These are phyloP conservation scores for Spongispora temasekensis DNA, from an alignment of 1,284 basidiomycete species.

Conservation along the genomic window DNA sequence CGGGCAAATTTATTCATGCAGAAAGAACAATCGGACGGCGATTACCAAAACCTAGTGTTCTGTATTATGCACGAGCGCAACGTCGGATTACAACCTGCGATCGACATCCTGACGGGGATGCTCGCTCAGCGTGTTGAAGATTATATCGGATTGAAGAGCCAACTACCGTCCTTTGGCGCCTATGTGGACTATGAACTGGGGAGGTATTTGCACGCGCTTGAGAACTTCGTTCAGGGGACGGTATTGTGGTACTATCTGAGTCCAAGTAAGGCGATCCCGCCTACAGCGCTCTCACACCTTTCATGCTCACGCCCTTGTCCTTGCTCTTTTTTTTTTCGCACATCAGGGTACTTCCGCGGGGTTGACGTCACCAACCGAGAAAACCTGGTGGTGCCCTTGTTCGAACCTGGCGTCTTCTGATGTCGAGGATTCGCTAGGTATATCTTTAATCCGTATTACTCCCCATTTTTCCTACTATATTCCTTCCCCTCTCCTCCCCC, in stretches of 20 bases:
- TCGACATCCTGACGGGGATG: conserved; percentile 46
- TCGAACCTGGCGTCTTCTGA: conserved; percentile 28
- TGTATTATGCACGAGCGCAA: conserved; percentile 46
- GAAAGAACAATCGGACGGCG: conserved; percentile 53
- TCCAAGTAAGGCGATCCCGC: conserved; percentile 31
- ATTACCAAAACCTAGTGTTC: conserved; percentile 53
- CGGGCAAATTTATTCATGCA: conserved; percentile 17
- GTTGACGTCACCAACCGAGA: conserved; percentile 35
- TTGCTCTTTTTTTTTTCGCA: conserved; percentile 1
- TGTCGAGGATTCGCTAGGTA: background rate
- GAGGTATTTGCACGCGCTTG: conserved; percentile 42
- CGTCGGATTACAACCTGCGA: conserved; percentile 45
- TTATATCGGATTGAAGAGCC: conserved; percentile 40
- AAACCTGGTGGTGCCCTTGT: conserved; percentile 32
- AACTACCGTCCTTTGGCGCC: conserved; percentile 45
- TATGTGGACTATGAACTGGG: conserved; percentile 42
- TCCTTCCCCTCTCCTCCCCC: background rate
- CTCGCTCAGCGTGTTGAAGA: conserved; percentile 43
- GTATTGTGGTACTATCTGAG: conserved; percentile 50
- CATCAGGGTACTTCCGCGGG: conserved; percentile 35
- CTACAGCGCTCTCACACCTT: conserved; percentile 4
- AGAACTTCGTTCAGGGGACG: conserved; percentile 51
- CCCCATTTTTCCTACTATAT: background rate
- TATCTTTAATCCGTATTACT: background rate
- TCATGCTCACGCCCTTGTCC: background rate